Evolutionary conservation across 106 monocot species (phyloP), one percentile per base, ranked within the genome.

Genomic region (Dendrobium nobile): DNA sequence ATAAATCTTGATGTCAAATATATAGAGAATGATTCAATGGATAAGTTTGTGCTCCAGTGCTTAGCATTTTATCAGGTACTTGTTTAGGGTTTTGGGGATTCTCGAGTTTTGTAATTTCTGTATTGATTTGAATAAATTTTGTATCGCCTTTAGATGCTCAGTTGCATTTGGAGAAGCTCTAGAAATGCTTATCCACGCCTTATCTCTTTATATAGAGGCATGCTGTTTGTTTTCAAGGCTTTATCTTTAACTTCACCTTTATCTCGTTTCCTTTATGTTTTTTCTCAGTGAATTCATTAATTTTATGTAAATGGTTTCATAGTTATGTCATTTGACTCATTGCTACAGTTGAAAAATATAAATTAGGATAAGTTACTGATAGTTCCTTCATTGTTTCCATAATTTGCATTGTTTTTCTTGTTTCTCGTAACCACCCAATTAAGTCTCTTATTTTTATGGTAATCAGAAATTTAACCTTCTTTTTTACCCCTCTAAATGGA

Each of bases 21-120:
- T n/a, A n/a, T 97, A 75, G 97, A 97, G 78, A 88, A 88, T 77
- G 97, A 94, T 80, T 97, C 97, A 5, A 75, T 91, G 81, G 97
- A 94, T 56, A 94, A 92, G 82, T 97, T 97, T 87, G 94, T 97
- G 79, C 87, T 97, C 24, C 97, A 94, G 77, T 97, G 94, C 78
- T 87, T 97, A 89, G 92, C 97, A 40, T 97, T 97, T 79, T 97
- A 97, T 80, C 97, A 96, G 92, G 96, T 93, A 86, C 18, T 70
- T 70, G 11, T 70, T 33, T 70, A 70, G 31, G 22, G 59, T 59
- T 59, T 59, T 20, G 59, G 22, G n/a, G 18, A 4, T 18, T 18
- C 5, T 59, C n/a, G 20, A 59, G 19, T 48, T 10, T 10, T 48
- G 7, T 59, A 59, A 59, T 22, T 4, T 59, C 4, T 59, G 4